These are phyloP conservation scores for Penicillium angulare DNA, from an alignment of 495 filamentous ascomycete genomes.

Conservation along the genomic window DNA sequence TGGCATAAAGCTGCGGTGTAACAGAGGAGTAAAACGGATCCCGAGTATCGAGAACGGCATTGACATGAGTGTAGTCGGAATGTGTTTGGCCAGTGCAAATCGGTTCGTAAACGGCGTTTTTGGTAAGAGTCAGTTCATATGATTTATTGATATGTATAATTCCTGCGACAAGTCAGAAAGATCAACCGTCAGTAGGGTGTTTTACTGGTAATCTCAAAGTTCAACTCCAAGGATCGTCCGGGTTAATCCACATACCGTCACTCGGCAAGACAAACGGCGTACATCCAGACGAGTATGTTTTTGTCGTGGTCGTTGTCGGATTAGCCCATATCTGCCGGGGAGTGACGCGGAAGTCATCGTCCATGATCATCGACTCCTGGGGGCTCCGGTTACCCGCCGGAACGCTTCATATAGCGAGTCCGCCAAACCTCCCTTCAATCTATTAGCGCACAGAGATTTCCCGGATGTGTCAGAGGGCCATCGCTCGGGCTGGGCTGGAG, in stretches of 20 bases:
- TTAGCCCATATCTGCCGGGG: constrained; percentile 55
- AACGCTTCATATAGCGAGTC: constrained; percentile 24
- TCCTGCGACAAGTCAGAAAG: constrained; percentile 30
- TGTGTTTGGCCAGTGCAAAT: constrained; percentile 48
- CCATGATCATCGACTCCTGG: constrained; percentile 33
- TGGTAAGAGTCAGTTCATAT: constrained; percentile 57
- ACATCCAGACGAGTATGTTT: constrained; percentile 47
- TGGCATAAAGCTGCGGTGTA: constrained; percentile 85
- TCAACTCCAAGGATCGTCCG: neutral
- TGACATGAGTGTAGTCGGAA: constrained; percentile 27
- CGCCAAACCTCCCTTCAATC: constrained; percentile 5
- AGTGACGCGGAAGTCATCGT: constrained; percentile 33
- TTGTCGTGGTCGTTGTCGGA: constrained; percentile 42
- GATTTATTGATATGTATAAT: constrained; percentile 57
- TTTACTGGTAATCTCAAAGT: too few species aligned
- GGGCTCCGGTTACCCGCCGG: constrained; percentile 21
- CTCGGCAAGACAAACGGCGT: constrained; percentile 62
- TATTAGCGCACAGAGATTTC: neutral
- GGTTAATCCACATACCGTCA: constrained; percentile 39
- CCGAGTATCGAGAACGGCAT: constrained; percentile 55
- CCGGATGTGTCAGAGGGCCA: constrained; percentile 14
- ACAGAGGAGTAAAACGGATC: constrained; percentile 94
- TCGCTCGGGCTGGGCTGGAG: constrained; percentile 1
- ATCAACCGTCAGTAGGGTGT: neutral
- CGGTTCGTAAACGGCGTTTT: constrained; percentile 62